phyloP scores from a whole-genome alignment of 2,329 filamentous ascomycete species.

The Ambrosiella xylebori region DNA sequence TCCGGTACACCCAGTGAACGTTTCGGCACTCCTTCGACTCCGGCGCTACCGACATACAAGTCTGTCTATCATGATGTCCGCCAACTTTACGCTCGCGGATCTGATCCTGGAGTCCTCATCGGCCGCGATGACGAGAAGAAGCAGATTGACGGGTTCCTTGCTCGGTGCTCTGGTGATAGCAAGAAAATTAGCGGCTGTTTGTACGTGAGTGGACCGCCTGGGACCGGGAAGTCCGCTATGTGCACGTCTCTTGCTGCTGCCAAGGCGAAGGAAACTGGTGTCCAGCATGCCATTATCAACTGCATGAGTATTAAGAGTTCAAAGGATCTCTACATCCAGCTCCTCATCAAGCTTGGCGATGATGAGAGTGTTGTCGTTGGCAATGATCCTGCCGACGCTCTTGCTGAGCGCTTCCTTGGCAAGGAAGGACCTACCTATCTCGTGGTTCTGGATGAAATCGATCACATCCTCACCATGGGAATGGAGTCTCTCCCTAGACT shows the following conservation, averaged over 20 bases:
- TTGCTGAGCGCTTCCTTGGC: constrained; percentile 10
- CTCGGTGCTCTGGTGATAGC: constrained; percentile 33
- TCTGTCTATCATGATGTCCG: constrained; percentile 78
- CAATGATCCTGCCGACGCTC: constrained; percentile 23
- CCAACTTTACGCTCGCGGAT: constrained; percentile 69
- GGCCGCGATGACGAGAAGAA: constrained; percentile 54
- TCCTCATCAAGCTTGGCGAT: constrained; percentile 53
- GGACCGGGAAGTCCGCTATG: constrained; percentile 92
- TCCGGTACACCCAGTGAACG: constrained; percentile 5
- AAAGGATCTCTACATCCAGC: constrained; percentile 64
- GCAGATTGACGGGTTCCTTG: constrained; percentile 53
- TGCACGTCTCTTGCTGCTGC: constrained; percentile 60
- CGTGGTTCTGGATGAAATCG: constrained; percentile 88
- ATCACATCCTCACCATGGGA: constrained; percentile 78
- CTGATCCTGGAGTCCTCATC: constrained; percentile 55
- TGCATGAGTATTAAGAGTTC: constrained; percentile 93
- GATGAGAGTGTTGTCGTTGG: constrained; percentile 19
- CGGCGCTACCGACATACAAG: not conserved
- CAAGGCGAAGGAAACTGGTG: constrained; percentile 30
- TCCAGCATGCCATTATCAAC: constrained; percentile 71
- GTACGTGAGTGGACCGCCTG: constrained; percentile 89
- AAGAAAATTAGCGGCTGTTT: constrained; percentile 57
- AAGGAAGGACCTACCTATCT: constrained; percentile 40
- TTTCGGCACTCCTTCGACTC: not conserved
- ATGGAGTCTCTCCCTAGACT: constrained; percentile 77